These are phyloP conservation scores for Acmispon strigosus DNA, from an alignment of 306 rosid genomes.

Conservation along the genomic window DNA sequence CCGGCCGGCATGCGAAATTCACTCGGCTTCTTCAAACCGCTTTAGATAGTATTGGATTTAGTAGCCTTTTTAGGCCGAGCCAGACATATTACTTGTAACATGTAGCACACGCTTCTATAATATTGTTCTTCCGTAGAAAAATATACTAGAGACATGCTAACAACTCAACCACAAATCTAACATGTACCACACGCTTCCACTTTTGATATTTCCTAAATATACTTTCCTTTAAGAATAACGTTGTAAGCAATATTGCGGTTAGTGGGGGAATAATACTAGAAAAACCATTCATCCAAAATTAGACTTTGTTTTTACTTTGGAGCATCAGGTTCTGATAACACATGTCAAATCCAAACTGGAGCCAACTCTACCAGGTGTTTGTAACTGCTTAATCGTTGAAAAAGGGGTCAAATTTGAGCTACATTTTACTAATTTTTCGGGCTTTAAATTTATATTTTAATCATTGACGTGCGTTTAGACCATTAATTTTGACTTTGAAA, in stretches of 20 bases:
- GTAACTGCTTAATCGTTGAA: not conserved
- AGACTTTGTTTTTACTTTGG: not conserved
- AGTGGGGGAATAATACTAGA: conserved; percentile 10
- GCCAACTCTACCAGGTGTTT: too few relatives aligned
- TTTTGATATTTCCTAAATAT: conserved; percentile 15
- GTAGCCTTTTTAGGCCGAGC: too few relatives aligned
- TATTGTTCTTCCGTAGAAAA: not conserved
- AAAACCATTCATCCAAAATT: not conserved
- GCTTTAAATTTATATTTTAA: not conserved
- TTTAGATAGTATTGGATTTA: too few relatives aligned
- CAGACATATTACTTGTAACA: too few relatives aligned
- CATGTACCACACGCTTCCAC: too few relatives aligned
- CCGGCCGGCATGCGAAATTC: too few relatives aligned
- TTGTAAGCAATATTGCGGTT: not conserved
- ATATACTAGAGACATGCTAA: not conserved
- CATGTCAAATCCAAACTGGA: conserved; percentile 8
- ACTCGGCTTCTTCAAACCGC: too few relatives aligned
- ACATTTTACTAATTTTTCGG: not conserved
- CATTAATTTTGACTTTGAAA: too few relatives aligned
- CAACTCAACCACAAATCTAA: not conserved
- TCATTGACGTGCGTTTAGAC: not conserved
- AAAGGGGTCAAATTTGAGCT: not conserved
- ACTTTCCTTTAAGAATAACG: conserved; percentile 10
- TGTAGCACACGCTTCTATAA: not conserved
- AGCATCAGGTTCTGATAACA: conserved; percentile 22